Percentiles rank a stretch among this genome's conserved stretches.
phyloP scores from a whole-genome alignment of 1,284 basidiomycete genomes.

The Cystobasidium pallidum region DNA sequence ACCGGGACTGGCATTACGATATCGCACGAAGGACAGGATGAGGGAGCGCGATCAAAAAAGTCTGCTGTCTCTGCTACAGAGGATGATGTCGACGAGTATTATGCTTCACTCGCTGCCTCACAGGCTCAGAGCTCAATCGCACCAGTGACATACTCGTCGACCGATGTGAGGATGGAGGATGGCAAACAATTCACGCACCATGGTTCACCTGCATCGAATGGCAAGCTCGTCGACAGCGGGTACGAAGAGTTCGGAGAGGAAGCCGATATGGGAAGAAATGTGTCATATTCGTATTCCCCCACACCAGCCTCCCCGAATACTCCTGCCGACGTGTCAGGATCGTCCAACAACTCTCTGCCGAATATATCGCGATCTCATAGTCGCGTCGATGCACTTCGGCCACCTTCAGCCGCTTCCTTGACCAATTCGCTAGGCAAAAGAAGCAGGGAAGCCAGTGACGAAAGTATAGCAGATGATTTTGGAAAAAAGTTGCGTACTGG shows the following conservation, averaged over 20 bases:
- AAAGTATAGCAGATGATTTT: constrained; percentile 58
- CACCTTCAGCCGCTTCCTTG: constrained; percentile 32
- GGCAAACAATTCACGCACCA: constrained; percentile 29
- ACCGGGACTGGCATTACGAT: constrained; percentile 9
- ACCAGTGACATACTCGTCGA: neutral
- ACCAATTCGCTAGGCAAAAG: constrained; percentile 38
- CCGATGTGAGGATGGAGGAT: constrained; percentile 1
- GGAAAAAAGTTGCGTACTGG: constrained; percentile 62
- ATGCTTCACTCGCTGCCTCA: constrained; percentile 47
- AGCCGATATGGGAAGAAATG: neutral
- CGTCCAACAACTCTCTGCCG: neutral
- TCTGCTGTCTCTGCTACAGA: constrained; percentile 14
- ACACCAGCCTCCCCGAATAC: constrained; percentile 18
- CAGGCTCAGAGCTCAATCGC: neutral
- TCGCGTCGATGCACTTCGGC: constrained; percentile 11
- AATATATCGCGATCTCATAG: constrained; percentile 11
- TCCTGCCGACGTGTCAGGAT: neutral
- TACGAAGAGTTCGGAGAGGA: constrained; percentile 45
- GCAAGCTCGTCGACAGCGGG: constrained; percentile 35
- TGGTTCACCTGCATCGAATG: constrained; percentile 31
- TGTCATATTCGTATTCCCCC: constrained; percentile 21
- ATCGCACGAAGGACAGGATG: constrained; percentile 52
- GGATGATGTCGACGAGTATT: constrained; percentile 51
- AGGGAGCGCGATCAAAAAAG: constrained; percentile 56
- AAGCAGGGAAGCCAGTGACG: constrained; percentile 39